Percentiles rank a stretch among this genome's conserved stretches.
phyloP scores from a whole-genome alignment of 257 asterid species.

The Anisodus acutangulus region DNA sequence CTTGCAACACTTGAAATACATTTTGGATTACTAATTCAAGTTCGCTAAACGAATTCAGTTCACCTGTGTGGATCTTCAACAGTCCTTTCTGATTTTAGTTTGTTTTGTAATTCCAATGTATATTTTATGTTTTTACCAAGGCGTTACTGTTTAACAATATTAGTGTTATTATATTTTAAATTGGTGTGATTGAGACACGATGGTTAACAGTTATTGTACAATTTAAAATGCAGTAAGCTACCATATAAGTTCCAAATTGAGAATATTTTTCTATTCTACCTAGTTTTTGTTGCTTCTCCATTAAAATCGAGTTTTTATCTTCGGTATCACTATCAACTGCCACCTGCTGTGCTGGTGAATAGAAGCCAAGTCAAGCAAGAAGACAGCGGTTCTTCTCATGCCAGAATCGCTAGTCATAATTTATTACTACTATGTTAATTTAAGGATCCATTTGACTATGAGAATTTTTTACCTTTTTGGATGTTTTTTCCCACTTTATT shows the following conservation, averaged over 20 bases:
- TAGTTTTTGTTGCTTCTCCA: background rate
- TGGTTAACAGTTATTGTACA: no score
- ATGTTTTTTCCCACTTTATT: background rate
- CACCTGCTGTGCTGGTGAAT: background rate
- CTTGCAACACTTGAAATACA: background rate
- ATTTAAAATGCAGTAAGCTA: background rate
- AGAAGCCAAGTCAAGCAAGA: background rate
- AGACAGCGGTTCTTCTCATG: background rate
- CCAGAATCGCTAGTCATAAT: background rate
- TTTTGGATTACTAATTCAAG: background rate
- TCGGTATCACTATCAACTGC: background rate
- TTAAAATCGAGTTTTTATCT: background rate
- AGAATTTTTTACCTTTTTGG: background rate
- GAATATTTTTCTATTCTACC: background rate
- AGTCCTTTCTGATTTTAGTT: background rate
- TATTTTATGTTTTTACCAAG: no score
- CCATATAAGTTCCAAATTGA: background rate
- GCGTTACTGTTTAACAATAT: no score
- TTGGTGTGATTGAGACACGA: no score
- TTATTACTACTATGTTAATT: background rate
- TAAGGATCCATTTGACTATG: background rate
- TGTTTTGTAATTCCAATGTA: no score
- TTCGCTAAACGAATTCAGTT: background rate
- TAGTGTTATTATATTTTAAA: no score
- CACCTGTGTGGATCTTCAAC: background rate